Percentiles rank a stretch among this genome's conserved stretches.
phyloP scores from a whole-genome alignment of 2,329 filamentous ascomycete genomes.

The Hypoxylon sp. region DNA sequence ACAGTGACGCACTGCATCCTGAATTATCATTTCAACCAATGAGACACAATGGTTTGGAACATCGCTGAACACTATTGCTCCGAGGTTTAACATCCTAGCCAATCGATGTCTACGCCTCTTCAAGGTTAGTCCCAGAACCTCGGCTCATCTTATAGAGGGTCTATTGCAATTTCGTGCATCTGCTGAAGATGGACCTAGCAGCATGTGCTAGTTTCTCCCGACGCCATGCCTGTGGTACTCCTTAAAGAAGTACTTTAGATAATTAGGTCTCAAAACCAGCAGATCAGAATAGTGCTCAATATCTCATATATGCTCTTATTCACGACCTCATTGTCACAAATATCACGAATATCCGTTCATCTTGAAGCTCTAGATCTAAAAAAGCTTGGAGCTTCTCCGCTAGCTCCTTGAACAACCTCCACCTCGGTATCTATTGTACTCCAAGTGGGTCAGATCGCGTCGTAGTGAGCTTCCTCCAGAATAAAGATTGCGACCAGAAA shows the following conservation, averaged over 20 bases:
- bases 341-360: too few species aligned
- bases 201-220: background rate
- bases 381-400: conserved; percentile 6
- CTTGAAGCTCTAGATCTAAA: conserved; percentile 10
- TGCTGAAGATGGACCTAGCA: background rate
- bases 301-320: too few species aligned
- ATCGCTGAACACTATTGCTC: conserved; percentile 17
- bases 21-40: conserved; percentile 6
- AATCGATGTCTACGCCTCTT: conserved; percentile 13
- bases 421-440: conserved; percentile 26
- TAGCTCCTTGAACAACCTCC: conserved; percentile 6
- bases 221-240: conserved; percentile 6
- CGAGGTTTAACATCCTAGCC: conserved; percentile 20
- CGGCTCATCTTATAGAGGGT: conserved; percentile 12
- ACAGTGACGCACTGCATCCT: conserved; percentile 4
- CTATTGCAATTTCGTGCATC: conserved; percentile 21
- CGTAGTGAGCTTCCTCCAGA: conserved; percentile 12
- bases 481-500: conserved; percentile 25
- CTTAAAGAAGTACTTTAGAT: too few species aligned
- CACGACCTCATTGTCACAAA: too few species aligned
- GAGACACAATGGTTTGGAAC: background rate
- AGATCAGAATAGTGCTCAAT: too few species aligned
- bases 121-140: conserved; percentile 19
- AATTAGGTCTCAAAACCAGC: too few species aligned
- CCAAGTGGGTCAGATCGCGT: conserved; percentile 23